A percentile compares a stretch with the other conserved stretches of the same genome.
phyloP scores from a whole-genome alignment of 2,329 filamentous ascomycete species.

The Knufia petricola region DNA sequence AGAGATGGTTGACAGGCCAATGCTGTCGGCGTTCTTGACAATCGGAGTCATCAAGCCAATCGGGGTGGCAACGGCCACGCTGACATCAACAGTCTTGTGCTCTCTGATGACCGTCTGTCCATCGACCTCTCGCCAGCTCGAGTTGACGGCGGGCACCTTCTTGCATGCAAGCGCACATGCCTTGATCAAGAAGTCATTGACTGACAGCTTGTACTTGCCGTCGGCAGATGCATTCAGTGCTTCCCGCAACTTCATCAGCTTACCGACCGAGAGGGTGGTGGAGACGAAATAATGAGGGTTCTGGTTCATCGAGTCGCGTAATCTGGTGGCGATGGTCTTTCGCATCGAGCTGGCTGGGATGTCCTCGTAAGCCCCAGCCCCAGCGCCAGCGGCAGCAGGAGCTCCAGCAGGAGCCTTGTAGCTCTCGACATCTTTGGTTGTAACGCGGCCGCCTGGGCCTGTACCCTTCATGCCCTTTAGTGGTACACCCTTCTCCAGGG shows the following conservation, averaged over 20 bases:
- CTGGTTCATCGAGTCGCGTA: constrained; percentile 78
- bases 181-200: constrained; percentile 99
- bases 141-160: constrained; percentile 94
- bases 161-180: constrained; percentile 77
- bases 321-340: constrained; percentile 90
- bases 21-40: constrained; percentile 76
- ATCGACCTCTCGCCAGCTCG: constrained; percentile 74
- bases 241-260: constrained; percentile 91
- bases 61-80: constrained; percentile 88
- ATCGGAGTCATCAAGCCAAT: constrained; percentile 95
- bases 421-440: constrained; percentile 89
- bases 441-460: constrained; percentile 77
- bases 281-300: constrained; percentile 99
- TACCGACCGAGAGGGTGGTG: constrained; percentile 76
- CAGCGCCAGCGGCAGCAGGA: constrained; percentile 37
- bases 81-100: constrained; percentile 87
- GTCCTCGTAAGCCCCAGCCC: constrained; percentile 62
- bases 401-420: constrained; percentile 48
- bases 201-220: constrained; percentile 97
- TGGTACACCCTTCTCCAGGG: constrained; percentile 72
- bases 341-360: constrained; percentile 83
- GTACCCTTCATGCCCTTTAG: constrained; percentile 75
- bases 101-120: constrained; percentile 76
- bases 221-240: constrained; percentile 81
- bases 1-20: constrained; percentile 83